Conservation (phyloP, 768 basidiomycete species). For the Pisolithus tinctorius region DNA sequence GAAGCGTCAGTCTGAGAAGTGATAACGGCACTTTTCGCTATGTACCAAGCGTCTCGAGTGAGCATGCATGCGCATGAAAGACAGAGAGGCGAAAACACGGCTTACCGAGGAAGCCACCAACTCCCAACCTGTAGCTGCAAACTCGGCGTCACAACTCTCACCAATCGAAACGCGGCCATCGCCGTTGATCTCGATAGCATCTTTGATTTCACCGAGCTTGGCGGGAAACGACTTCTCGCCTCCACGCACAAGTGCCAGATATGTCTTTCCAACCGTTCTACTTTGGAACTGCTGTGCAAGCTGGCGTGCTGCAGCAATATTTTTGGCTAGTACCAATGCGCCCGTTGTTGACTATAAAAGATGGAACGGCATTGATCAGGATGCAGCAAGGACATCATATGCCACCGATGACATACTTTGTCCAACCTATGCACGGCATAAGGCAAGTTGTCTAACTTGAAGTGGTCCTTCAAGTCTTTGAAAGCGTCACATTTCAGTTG, state of each 20-base stretch:
- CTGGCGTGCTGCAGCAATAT: conserved; percentile 35
- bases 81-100: conserved; percentile 10
- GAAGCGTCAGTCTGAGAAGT: conserved; percentile 47
- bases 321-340: conserved; percentile 48
- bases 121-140: conserved; percentile 47
- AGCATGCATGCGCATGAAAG: conserved; percentile 8
- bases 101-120: conserved; percentile 52
- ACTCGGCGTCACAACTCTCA: conserved; percentile 24
- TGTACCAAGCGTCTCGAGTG: conserved; percentile 16
- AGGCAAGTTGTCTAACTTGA: conserved; percentile 32
- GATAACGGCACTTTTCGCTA: conserved; percentile 43
- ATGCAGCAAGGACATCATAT: not conserved
- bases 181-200: conserved; percentile 31
- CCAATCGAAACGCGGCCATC: conserved; percentile 41
- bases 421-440: conserved; percentile 60
- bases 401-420: conserved; percentile 35
- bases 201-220: conserved; percentile 37
- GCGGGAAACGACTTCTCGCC: conserved; percentile 39
- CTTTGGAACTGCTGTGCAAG: conserved; percentile 49
- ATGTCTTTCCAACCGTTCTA: conserved; percentile 47
- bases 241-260: conserved; percentile 58
- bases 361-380: not conserved
- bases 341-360: conserved; percentile 53
- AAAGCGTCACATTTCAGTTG: not conserved
- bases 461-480: conserved; percentile 24